Conservation (phyloP, 2,329 filamentous ascomycete species). For the Diaporthe sp. region DNA sequence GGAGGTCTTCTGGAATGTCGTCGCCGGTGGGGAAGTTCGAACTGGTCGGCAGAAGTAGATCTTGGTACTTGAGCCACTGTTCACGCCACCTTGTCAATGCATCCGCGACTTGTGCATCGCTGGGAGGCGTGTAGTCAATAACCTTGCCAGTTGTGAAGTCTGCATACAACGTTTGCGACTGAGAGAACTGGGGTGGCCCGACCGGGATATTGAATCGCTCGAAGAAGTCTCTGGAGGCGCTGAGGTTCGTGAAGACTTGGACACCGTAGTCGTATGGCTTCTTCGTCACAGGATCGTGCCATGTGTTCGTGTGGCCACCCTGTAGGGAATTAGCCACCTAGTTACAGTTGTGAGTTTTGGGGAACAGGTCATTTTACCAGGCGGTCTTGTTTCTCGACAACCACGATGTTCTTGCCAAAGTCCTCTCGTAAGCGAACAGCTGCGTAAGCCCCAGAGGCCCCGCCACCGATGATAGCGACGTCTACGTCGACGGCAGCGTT, state of each 20-base stretch:
- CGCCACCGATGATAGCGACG: neutral
- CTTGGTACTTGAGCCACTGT: conserved; percentile 13
- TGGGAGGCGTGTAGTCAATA: neutral
- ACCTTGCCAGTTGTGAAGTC: neutral
- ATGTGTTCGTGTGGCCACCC: conserved; percentile 7
- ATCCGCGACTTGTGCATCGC: neutral
- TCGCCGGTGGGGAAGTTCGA: neutral
- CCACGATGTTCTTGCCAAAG: conserved; percentile 2
- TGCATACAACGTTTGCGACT: neutral
- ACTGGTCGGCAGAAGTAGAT: neutral
- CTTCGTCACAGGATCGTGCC: neutral
- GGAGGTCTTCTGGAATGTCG: neutral
- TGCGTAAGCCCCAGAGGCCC: conserved; percentile 4
- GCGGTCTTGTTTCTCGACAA: conserved; percentile 3
- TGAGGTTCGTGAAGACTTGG: neutral
- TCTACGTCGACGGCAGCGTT: neutral
- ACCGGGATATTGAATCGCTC: neutral
- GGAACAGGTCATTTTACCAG: neutral
- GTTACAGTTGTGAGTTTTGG: neutral
- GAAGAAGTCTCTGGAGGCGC: neutral
- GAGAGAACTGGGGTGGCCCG: neutral
- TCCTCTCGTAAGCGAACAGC: conserved; percentile 1
- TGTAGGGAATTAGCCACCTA: neutral
- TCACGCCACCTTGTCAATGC: neutral
- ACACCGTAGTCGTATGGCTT: conserved; percentile 7